Evolutionary conservation across 148 eudicot species (phyloP).

Genomic region (Vaccinium corymbosum): DNA sequence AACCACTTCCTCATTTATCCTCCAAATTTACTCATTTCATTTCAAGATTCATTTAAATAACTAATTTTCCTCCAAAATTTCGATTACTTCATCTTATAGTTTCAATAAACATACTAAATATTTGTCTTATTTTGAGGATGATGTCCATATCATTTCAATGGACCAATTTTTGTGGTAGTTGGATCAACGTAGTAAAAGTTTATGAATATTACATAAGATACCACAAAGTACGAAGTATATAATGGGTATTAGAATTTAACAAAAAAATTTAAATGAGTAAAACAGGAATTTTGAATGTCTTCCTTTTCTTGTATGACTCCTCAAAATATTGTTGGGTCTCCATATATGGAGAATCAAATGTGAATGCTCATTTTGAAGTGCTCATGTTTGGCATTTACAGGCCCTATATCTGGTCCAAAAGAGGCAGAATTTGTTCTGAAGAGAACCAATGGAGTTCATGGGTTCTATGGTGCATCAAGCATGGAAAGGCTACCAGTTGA

Average conservation of each 20-base stretch:
- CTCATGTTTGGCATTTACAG: slow-evolving; percentile 33
- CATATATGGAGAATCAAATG: not conserved
- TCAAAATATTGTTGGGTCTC: not conserved
- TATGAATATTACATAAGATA: not conserved
- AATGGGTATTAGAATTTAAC: not conserved
- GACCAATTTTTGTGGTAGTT: not conserved
- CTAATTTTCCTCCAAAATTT: not conserved
- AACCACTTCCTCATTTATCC: not conserved
- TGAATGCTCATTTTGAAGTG: not conserved
- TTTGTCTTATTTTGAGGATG: not conserved
- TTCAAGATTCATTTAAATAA: not conserved
- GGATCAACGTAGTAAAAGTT: not conserved
- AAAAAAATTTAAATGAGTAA: not conserved
- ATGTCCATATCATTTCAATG: not conserved
- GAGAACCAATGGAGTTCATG: slow-evolving; percentile 86
- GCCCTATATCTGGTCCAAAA: slow-evolving; percentile 83
- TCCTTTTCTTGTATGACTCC: not conserved
- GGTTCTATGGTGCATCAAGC: slow-evolving; percentile 97
- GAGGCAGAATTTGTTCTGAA: slow-evolving; percentile 89
- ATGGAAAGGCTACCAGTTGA: slow-evolving; percentile 97
- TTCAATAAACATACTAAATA: not conserved
- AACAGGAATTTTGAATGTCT: not conserved
- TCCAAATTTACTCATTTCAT: not conserved
- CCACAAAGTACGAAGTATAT: not conserved
- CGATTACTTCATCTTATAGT: not conserved